Evolutionary conservation across 1,139 yeast genomes (phyloP).

Genomic region (Saccharomyces hybrid): DNA sequence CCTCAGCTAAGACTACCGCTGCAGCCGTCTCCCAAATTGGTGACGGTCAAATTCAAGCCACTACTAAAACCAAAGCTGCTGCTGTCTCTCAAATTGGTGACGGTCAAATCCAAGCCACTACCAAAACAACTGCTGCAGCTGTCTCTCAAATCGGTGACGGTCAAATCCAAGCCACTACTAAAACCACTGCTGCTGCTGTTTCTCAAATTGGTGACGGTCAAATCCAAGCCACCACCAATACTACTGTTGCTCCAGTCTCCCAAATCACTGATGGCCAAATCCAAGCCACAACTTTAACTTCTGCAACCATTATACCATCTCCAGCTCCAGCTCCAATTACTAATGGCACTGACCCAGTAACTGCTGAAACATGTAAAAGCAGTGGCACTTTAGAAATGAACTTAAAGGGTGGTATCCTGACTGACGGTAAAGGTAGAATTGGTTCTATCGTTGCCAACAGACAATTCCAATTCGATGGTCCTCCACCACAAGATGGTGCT

Average conservation of each 20-base stretch:
- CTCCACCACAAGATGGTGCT: slow-evolving; percentile 87
- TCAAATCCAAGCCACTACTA: slow-evolving; percentile 33
- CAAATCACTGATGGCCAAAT: slow-evolving; percentile 5
- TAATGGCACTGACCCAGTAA: slow-evolving; percentile 22
- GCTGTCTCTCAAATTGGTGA: slow-evolving; percentile 48
- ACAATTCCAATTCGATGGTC: slow-evolving; percentile 88
- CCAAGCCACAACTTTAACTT: slow-evolving; percentile 34
- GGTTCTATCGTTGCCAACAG: slow-evolving; percentile 82
- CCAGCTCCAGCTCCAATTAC: slow-evolving; percentile 43
- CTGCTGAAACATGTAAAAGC: slow-evolving; percentile 41
- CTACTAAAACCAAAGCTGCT: slow-evolving; percentile 34
- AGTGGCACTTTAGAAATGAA: slow-evolving; percentile 49
- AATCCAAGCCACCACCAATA: slow-evolving; percentile 11
- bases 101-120: slow-evolving; percentile 9
- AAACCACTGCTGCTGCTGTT: background rate
- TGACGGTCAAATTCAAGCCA: slow-evolving; percentile 16
- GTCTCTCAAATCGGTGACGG: slow-evolving; percentile 42
- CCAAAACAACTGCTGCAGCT: slow-evolving; percentile 34
- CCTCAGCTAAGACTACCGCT: slow-evolving; percentile 3
- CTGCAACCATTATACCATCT: slow-evolving; percentile 69
- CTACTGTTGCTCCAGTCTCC: slow-evolving; percentile 12
- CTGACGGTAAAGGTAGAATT: slow-evolving; percentile 61
- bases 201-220: slow-evolving; percentile 14
- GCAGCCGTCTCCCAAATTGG: slow-evolving; percentile 15
- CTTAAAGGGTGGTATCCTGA: slow-evolving; percentile 48